A percentile compares a stretch with the other conserved stretches of the same genome.
Conservation (phyloP, 2,329 filamentous ascomycete genomes). For the Davidsoniella neocaledoniae region DNA sequence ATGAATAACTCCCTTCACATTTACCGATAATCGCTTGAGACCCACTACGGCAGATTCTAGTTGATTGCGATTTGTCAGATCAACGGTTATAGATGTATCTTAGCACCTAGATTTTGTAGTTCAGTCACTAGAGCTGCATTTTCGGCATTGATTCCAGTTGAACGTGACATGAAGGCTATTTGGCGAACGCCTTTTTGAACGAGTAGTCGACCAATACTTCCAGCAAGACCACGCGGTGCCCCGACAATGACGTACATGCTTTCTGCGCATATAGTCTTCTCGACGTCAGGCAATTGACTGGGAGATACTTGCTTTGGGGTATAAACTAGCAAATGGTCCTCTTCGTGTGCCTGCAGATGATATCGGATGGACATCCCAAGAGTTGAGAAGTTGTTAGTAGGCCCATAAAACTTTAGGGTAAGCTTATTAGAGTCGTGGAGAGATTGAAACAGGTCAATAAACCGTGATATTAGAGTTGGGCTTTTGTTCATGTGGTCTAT, state of each 20-base stretch:
- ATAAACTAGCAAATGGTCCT: no score
- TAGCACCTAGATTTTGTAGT: constrained; percentile 20
- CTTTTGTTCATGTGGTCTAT: constrained; percentile 5
- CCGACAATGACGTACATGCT: constrained; percentile 39
- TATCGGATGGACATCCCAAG: no score
- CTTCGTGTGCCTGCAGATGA: no score
- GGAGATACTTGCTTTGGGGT: no score
- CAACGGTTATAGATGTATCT: constrained; percentile 22
- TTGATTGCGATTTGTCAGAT: constrained; percentile 24
- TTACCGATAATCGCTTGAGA: no score
- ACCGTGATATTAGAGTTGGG: neutral
- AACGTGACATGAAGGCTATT: constrained; percentile 37
- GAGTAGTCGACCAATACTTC: constrained; percentile 34
- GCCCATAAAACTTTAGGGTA: no score
- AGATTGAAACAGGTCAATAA: constrained; percentile 2
- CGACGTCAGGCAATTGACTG: constrained; percentile 14
- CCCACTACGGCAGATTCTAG: no score
- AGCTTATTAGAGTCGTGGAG: neutral
- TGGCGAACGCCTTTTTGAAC: constrained; percentile 32
- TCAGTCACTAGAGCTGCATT: constrained; percentile 20
- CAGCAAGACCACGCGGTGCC: constrained; percentile 39
- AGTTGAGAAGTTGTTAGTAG: no score
- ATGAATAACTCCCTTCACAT: constrained; percentile 21
- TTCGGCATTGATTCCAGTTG: constrained; percentile 20
- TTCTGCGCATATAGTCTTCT: constrained; percentile 18